phyloP scores from a whole-genome alignment of 768 basidiomycete species.

The Pholiota microspora region DNA sequence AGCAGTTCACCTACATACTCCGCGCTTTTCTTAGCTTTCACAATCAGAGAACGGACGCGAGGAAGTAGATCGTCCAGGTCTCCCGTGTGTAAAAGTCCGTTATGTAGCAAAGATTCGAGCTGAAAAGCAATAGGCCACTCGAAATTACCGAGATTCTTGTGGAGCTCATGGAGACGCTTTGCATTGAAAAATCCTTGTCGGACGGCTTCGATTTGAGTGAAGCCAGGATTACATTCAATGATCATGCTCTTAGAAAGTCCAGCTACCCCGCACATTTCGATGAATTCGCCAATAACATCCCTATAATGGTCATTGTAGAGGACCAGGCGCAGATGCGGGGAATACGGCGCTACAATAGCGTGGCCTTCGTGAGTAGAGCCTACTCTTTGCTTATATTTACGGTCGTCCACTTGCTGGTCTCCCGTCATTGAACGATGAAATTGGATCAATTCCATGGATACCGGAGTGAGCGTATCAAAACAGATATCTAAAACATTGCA shows the following conservation, averaged over 20 bases:
- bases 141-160: slow-evolving; percentile 40
- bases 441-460: slow-evolving; percentile 56
- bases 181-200: slow-evolving; percentile 48
- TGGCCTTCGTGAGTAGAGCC: slow-evolving; percentile 61
- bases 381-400: slow-evolving; percentile 56
- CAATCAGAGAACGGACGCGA: slow-evolving; percentile 40
- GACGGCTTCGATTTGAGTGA: slow-evolving; percentile 57
- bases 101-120: slow-evolving; percentile 65
- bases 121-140: slow-evolving; percentile 77
- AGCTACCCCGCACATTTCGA: slow-evolving; percentile 49
- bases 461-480: slow-evolving; percentile 67
- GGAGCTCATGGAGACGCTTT: slow-evolving; percentile 44
- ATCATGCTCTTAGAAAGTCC: slow-evolving; percentile 35
- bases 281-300: slow-evolving; percentile 51
- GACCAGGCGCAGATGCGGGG: slow-evolving; percentile 65
- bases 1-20: slow-evolving; percentile 46
- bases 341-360: slow-evolving; percentile 61
- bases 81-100: slow-evolving; percentile 57
- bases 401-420: slow-evolving; percentile 32
- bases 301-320: slow-evolving; percentile 46
- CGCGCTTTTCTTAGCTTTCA: slow-evolving; percentile 21
- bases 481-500: slow-evolving; percentile 49
- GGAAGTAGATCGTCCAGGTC: slow-evolving; percentile 50
- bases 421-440: slow-evolving; percentile 54
- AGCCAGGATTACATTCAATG: slow-evolving; percentile 28